Base-by-base conservation (phyloP, 2,329 filamentous ascomycete genomes). In the Neobulgaria alba region DNA sequence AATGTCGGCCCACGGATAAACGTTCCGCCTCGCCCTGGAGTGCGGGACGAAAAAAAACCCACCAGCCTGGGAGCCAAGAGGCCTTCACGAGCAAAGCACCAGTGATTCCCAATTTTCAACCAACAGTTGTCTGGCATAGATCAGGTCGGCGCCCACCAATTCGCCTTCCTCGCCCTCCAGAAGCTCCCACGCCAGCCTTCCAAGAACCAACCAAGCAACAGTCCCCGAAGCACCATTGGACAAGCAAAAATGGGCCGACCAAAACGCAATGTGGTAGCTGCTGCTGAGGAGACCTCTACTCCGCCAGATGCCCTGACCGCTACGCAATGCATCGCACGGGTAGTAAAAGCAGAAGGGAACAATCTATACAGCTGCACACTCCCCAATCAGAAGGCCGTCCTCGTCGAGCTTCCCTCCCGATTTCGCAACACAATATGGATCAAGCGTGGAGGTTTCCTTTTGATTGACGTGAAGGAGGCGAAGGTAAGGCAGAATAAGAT, bases 351-450 rank as follows among this genome's bases (percentile, higher is more conserved):
- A 32, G 82, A 88, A 52, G 90, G 90, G 51, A 95, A 95, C 67
- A 93, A 85, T 62, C 71, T 94, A 31, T 96, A 94, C 69, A 75
- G 75, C 32, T 86, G 90, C 57, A 72, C 81, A 57, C 67, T 89
- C 20, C 79, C 89, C 17, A 71, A 72, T 53, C 73, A 75, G 43
- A 74, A 78, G 55, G 66, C 72, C 5, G 63, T 90, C 29, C 67
- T 93, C 14, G 81, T 88, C 16, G 88, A 95, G 67, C 76, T 98
- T 15, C 82, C 85, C 8, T 69, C 86, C 18, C 79, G 80, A 30
- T 95, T 96, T 60, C 84, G 90, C 46, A 92, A 86, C 50, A 92
- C 86, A 2, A 86, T 96, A 49, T 96, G 87, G 85, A 84, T 96
- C 61, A 89, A 85, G 63, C 79, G 87, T 14, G 85, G 88, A 20